Evolutionary conservation across 2,329 filamentous ascomycete species (phyloP), one percentile per base, ranked within the genome.

Genomic region (Trichoderma aggressivum): DNA sequence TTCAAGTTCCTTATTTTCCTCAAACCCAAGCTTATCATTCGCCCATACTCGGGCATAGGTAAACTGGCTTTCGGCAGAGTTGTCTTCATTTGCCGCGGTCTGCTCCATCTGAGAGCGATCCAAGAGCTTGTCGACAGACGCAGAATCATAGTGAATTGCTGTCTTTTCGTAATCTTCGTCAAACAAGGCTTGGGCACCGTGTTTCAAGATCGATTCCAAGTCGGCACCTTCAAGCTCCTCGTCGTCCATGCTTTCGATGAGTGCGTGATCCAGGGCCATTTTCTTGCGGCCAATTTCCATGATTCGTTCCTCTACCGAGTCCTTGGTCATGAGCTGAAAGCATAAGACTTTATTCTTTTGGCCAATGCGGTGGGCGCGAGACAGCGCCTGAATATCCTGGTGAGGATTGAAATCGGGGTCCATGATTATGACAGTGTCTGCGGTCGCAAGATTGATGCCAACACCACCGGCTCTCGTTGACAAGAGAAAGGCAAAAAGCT

Each of bases 391-490:
- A 53, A 99, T 92, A 77, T 99, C 97, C 81, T 99, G 96, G 78
- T 99, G 96, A 0, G 96, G 96, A 73, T 99, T 99, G 84, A 97
- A 98, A 78, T 99, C 96, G 0, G 94, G 94, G 76, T 99, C 94
- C 75, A 98, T 89, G 74, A 99, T 98, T 74, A 99, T 98, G 73
- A 99, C 97, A 0, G 96, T 99, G 78, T 99, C 96, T 3, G 96
- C 96, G 8, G 94, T 97, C 0, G 96, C 96, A 70, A 99, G 86
- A 78, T 99, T 99, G 84, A 99, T 99, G 18, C 96, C 97, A 0
- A 99, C 95, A 77, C 97, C 96, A 68, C 96, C 96, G 21, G 97
- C 94, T 74, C 96, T 91, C 4, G 97, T 99, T 0, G 95, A 98
- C 0, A 99, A 86, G 21, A 99, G 82, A 81, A 99, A 98, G 0